Conservation (phyloP, 441 rosid genomes). For the Populus hybrid region DNA sequence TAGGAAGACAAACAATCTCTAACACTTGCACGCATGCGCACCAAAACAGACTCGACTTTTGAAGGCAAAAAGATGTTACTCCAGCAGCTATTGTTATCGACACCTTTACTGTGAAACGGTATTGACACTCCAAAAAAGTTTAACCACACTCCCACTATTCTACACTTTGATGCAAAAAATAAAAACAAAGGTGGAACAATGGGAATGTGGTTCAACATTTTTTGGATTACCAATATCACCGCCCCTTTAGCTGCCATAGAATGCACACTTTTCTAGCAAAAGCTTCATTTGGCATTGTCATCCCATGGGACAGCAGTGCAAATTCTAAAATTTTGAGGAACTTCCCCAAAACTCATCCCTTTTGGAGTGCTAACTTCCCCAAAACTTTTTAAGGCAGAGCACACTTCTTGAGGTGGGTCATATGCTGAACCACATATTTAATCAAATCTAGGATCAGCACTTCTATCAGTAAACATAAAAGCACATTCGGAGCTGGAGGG, state of each 20-base stretch:
- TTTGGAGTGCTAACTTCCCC: too few relatives aligned
- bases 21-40: neutral
- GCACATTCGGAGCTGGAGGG: neutral
- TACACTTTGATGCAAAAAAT: neutral
- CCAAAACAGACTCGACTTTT: neutral
- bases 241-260: neutral
- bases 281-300: neutral
- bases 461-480: neutral
- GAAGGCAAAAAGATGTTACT: neutral
- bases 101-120: neutral
- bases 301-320: neutral
- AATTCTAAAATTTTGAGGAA: neutral
- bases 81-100: neutral
- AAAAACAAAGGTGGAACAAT: neutral
- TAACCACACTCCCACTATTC: neutral
- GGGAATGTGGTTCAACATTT: neutral
- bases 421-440: neutral
- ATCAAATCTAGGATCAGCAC: neutral
- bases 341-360: neutral
- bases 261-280: neutral
- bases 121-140: neutral
- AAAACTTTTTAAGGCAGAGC: neutral
- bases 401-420: neutral
- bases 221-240: neutral
- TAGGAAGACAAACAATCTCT: neutral